Base-by-base conservation (phyloP, 2,329 filamentous ascomycete genomes). In the Colletotrichum liaoningense region DNA sequence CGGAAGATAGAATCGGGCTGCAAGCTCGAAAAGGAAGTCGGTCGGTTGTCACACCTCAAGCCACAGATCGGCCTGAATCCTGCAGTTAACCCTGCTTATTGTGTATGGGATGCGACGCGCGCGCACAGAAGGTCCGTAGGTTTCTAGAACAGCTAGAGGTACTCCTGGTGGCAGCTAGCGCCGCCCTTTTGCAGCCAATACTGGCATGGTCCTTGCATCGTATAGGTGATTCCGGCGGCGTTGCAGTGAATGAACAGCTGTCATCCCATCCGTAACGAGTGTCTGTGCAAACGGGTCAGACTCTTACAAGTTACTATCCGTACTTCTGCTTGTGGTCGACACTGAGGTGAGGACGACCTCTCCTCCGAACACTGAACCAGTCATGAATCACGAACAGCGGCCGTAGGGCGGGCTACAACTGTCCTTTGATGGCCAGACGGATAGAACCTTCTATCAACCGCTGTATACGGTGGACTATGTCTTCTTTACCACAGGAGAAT, bases 1-100 rank as follows among this genome's bases (percentile, higher is more conserved):
- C 58, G 65, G 63, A 66, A 56, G 70, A 58, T 55, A 52, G 63
- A 72, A 49, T 67, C 72, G 72, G 72, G 52, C 33, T 67, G 58
- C 72, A 72, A 55, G 67, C 72, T 72, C 69, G 52, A 74, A 72
- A 54, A 74, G 68, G 72, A 63, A 74, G 72, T 72, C 68, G 68
- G 68, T 74, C 69, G 68, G 68, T 62, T 59, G 68, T 57, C 63
- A 62, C 55, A 57, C 62, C 71, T 38, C 33, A 49, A 42, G 67
- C 35, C 55, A 67, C 42, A 58, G 52, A 55, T 67, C 63, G 57
- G 63, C 72, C 72, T 72, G 72, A 74, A 71, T 72, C 63, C 67
- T 68, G 68, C 72, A 72, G 69, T 35, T 12, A 72, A 67, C 68
- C 72, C 63, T 63, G 68, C 42, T 38, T 54, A n/a, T 30, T 19